Evolutionary conservation across 2,329 filamentous ascomycete genomes (phyloP).

Genomic region (Coniella vitis): DNA sequence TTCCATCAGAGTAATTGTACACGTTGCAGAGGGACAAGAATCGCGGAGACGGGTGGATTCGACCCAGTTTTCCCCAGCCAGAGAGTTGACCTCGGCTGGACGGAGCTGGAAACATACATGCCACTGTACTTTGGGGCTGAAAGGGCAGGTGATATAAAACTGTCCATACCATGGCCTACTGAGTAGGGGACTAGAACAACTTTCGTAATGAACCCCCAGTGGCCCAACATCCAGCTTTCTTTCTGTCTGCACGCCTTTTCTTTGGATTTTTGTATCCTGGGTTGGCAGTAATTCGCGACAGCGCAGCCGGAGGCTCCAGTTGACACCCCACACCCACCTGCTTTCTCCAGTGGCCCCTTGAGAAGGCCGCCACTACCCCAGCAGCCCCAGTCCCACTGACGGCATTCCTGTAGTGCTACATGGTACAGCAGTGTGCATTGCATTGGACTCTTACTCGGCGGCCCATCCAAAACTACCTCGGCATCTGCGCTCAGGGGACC

Average conservation of each 20-base stretch:
- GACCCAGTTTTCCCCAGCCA: not conserved
- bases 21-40: not conserved
- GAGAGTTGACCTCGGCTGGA: slow-evolving; percentile 11
- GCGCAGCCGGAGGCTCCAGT: too few species aligned
- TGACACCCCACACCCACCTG: too few species aligned
- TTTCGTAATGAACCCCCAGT: too few species aligned
- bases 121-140: not conserved
- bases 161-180: too few species aligned
- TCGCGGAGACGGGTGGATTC: not conserved
- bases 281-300: too few species aligned
- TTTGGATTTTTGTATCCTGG: too few species aligned
- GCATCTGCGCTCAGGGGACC: slow-evolving; percentile 8
- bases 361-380: not conserved
- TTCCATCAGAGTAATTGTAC: too few species aligned
- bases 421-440: not conserved
- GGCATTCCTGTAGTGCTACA: not conserved
- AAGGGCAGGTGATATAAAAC: not conserved
- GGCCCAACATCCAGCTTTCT: not conserved
- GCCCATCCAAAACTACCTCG: slow-evolving; percentile 9
- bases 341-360: too few species aligned
- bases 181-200: too few species aligned
- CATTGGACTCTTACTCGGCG: not conserved
- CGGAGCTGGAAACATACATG: slow-evolving; percentile 3
- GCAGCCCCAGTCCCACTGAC: too few species aligned
- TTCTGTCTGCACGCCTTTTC: not conserved